Conservation (phyloP, 352 stramenopile species). For the Globisporangium carolinianum region DNA sequence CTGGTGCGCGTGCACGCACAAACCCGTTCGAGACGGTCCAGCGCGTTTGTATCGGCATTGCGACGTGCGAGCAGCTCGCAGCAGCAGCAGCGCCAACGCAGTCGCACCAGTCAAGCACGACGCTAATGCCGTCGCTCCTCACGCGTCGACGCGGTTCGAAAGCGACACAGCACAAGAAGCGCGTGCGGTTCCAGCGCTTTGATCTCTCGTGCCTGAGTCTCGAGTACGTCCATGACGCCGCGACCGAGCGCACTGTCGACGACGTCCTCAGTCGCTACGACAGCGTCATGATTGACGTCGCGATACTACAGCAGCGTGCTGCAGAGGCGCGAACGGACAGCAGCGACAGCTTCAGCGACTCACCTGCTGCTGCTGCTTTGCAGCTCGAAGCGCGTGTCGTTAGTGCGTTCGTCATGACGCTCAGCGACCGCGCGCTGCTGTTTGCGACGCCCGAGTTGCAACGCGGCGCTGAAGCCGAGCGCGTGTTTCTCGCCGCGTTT, state of each 20-base stretch:
- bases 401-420: slow-evolving; percentile 9
- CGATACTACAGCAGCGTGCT: slow-evolving; percentile 11
- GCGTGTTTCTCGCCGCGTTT: slow-evolving; percentile 24
- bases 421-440: slow-evolving; percentile 12
- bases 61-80: slow-evolving; percentile 30
- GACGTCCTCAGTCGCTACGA: slow-evolving; percentile 34
- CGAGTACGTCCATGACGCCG: slow-evolving; percentile 42
- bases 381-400: slow-evolving; percentile 10
- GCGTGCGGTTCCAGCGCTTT: slow-evolving; percentile 59
- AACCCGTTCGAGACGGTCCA: slow-evolving; percentile 20
- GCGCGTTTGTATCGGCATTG: slow-evolving; percentile 26
- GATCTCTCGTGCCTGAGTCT: slow-evolving; percentile 58
- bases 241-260: slow-evolving; percentile 35
- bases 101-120: slow-evolving; percentile 2
- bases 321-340: background rate
- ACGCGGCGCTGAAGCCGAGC: slow-evolving; percentile 4
- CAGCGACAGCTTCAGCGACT: background rate
- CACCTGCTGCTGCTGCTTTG: background rate
- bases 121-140: slow-evolving; percentile 9
- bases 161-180: slow-evolving; percentile 17
- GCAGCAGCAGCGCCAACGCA: background rate
- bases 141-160: slow-evolving; percentile 10
- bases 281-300: slow-evolving; percentile 28
- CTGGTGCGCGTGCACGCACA: background rate
- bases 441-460: slow-evolving; percentile 6